Conservation (phyloP, 805 yeast genomes). For the Ogataea henricii region DNA sequence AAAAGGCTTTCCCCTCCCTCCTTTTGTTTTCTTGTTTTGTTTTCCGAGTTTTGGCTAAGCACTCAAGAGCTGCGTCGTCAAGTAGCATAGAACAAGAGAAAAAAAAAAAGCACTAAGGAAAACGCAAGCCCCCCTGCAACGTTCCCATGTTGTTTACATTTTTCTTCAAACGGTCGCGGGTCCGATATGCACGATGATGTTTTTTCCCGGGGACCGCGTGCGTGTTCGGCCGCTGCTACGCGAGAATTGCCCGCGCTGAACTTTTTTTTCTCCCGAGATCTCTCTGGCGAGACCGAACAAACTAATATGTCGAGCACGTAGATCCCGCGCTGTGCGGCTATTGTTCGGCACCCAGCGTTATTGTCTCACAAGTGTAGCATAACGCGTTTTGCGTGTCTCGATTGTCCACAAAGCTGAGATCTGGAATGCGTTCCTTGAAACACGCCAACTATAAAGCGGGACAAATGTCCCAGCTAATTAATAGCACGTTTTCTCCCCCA, state of each 20-base stretch:
- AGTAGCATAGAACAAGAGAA: background rate
- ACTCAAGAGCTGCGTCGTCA: background rate
- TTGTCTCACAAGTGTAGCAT: conserved; percentile 3
- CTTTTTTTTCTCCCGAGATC: background rate
- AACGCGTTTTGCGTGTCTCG: conserved; percentile 3
- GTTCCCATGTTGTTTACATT: conserved; percentile 1
- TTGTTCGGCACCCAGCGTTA: background rate
- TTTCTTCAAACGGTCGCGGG: background rate
- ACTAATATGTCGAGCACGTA: background rate
- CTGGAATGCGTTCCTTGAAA: conserved; percentile 7
- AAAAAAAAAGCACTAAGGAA: background rate
- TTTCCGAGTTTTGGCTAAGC: too few relatives aligned
- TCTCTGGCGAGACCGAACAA: background rate
- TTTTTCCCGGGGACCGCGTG: background rate
- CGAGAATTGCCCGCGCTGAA: too few relatives aligned
- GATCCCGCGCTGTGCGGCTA: background rate
- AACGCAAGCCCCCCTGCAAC: conserved; percentile 5
- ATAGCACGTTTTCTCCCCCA: background rate
- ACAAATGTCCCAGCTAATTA: background rate
- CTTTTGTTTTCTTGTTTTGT: too few relatives aligned
- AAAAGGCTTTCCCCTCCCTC: too few relatives aligned
- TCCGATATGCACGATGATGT: background rate
- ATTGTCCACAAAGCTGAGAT: background rate
- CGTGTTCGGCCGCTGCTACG: background rate
- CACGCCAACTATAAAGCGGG: conserved; percentile 1